Evolutionary conservation across 768 basidiomycete species (phyloP), one percentile per base, ranked within the genome.

Genomic region (Thelephora ganbajun): DNA sequence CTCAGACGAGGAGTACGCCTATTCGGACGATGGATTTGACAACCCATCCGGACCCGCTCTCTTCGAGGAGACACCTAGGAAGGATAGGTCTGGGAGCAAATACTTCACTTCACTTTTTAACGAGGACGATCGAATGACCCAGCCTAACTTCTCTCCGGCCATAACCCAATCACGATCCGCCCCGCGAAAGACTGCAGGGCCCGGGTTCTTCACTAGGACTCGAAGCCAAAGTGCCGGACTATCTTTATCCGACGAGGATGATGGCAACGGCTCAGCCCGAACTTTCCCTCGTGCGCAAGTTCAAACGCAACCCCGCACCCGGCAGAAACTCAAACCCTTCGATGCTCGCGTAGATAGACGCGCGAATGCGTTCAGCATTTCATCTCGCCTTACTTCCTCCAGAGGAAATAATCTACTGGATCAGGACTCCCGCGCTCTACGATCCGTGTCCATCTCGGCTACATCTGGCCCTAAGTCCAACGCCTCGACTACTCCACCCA

Each of bases 41-140:
- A 36, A 53, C 53, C 44, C 58, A 55, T 35, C 42, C 58, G 33
- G 61, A 63, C 20, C 58, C 16, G 75, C 72, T 11, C 79, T 83
- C 57, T 68, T 89, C 4, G 75, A 70, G 30, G 77, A 86, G 57
- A 84, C 86, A 4, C 86, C 86, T 7, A 67, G 78, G 46, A 88
- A 88, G 59, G 66, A 66, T 18, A 69, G 71, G 2, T 63, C 65
- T 20, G 72, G 72, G 41, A 70, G 71, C 45, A 81, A 75, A 58
- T 69, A 70, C 2, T 89, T 86, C 66, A 77, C 73, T 51, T 61
- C 74, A 23, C 63, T 89, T 42, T 89, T 89, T 57, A 74, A 83
- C 22, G 72, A 74, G 5, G 26, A 30, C 26, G 26, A 30, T 30
- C 26, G 26, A 30, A 9, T 30, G 37, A 50, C 16, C 36, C 46